Evolutionary conservation across 352 stramenopile genomes (phyloP).

Genomic region (Globisporangium cystogenes): DNA sequence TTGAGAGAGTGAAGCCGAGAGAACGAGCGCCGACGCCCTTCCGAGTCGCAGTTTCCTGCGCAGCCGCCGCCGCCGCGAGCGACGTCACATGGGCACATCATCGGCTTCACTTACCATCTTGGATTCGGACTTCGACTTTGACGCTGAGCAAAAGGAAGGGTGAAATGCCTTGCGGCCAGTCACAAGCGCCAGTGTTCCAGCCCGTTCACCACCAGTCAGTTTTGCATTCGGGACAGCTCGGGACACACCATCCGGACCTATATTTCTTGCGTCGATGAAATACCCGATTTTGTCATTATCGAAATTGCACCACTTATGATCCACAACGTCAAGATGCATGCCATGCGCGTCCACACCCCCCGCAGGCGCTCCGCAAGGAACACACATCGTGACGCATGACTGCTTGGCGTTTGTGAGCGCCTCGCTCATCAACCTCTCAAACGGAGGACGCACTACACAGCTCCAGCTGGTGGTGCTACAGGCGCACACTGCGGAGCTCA

Average conservation of each 20-base stretch:
- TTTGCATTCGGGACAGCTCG: not conserved
- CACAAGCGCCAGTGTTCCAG: too few relatives aligned
- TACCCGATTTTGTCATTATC: not conserved
- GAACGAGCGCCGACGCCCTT: not conserved
- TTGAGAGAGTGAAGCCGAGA: not conserved
- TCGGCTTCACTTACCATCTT: constrained; percentile 66
- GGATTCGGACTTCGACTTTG: constrained; percentile 81
- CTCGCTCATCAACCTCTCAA: too few relatives aligned
- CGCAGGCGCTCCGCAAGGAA: not conserved
- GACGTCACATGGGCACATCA: not conserved
- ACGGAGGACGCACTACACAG: too few relatives aligned
- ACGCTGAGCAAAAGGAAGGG: constrained; percentile 83
- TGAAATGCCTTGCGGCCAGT: constrained; percentile 42
- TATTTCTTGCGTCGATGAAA: not conserved
- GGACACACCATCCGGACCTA: not conserved
- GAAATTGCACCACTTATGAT: too few relatives aligned
- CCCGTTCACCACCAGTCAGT: not conserved
- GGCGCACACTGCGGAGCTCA: too few relatives aligned
- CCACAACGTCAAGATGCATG: too few relatives aligned
- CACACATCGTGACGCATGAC: too few relatives aligned
- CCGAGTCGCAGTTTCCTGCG: too few relatives aligned
- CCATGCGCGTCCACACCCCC: too few relatives aligned
- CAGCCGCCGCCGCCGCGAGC: too few relatives aligned
- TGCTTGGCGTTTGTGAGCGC: too few relatives aligned
- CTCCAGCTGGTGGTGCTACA: too few relatives aligned